Percentiles rank a stretch among this genome's conserved stretches.
phyloP scores from a whole-genome alignment of 2,329 filamentous ascomycete genomes.

The Xylaria sp. region DNA sequence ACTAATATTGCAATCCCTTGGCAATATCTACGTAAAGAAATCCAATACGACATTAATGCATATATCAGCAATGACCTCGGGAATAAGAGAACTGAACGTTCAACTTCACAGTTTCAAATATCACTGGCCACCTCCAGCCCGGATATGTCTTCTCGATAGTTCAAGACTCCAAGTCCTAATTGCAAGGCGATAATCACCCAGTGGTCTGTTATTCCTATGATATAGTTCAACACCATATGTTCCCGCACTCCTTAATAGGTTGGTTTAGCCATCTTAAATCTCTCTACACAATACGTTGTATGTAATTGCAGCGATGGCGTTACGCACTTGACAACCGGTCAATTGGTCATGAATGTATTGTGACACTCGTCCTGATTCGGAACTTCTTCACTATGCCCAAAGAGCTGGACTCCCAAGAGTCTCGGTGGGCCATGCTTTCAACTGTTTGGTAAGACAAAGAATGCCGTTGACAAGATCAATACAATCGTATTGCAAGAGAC shows the following conservation, averaged over 20 bases:
- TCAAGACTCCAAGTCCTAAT: background rate
- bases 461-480: background rate
- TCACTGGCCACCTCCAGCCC: background rate
- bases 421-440: background rate
- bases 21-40: background rate
- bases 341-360: background rate
- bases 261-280: background rate
- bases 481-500: background rate
- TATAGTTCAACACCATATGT: background rate
- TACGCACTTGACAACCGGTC: background rate
- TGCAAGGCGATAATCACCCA: background rate
- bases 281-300: background rate
- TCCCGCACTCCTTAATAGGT: background rate
- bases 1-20: background rate
- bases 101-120: background rate
- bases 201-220: background rate
- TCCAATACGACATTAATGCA: background rate
- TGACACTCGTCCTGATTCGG: background rate
- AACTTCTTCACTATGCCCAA: background rate
- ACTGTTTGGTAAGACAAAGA: background rate
- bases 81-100: background rate
- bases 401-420: background rate
- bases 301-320: background rate
- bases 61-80: background rate
- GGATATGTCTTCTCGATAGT: background rate